Evolutionary conservation across 2,329 filamentous ascomycete species (phyloP), one percentile per base, ranked within the genome.

Genomic region (Penicillium sp.): DNA sequence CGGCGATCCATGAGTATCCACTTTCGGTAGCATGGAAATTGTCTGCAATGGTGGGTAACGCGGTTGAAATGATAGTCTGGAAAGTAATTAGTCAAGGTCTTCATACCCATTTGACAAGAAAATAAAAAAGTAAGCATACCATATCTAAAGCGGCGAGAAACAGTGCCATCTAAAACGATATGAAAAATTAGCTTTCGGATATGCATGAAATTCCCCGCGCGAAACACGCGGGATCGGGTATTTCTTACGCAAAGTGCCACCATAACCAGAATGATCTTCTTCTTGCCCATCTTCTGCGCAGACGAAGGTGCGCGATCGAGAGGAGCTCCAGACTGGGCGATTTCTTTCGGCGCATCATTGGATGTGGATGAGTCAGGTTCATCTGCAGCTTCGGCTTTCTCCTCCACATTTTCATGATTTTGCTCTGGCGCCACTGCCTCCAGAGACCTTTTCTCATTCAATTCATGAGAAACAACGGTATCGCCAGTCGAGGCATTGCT

Each of bases 131-230:
- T 27, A 26, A 59, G 26, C 69, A 52, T 71, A 79, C 77, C 69
- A 86, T 84, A 64, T 87, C 84, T 42, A 87, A 71, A 31, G 84
- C 84, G 11, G 84, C 83, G 26, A 87, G 78, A 53, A 86, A 84
- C 13, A 87, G 76, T 8, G 83, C 83, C 71, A 85, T 79, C 77
- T 79, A 56, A 57, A 53, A 29, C 10, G 37, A 45, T 48, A 45
- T 48, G 5, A 47, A 1, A 55, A n/a, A 45, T 68, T 58, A 64
- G 60, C 33, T 52, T 53, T 19, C 45, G 26, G 6, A 16, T 27
- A 35, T 21, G 21, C 26, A 47, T 43, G n/a, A 43, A 39, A 39
- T 39, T 19, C n/a, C 14, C 35, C 35, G 35, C 35, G 35, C 14
- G 8, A 37, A 16, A 33, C 13, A 31, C 31, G 31, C 31, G 31